Base-by-base conservation (phyloP, 202 grass and related monocot species). In the Tripidium arundinaceum region DNA sequence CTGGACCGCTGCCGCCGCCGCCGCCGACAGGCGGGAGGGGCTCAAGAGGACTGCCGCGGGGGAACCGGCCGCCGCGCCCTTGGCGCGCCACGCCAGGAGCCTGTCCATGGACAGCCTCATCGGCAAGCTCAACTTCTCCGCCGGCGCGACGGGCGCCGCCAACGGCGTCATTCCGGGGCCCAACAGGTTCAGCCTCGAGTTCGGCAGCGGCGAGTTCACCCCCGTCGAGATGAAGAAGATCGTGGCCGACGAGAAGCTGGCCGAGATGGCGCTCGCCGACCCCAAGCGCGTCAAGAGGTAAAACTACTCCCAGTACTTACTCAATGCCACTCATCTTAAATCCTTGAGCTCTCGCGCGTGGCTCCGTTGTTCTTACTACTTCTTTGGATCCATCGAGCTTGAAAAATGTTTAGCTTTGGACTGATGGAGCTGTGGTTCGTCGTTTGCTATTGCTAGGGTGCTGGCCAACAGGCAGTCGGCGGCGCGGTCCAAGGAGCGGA, bases 271-370 rank as follows among this genome's bases (percentile, higher is more conserved):
- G 22, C 74, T 90, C 45, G 80, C 80, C 29, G 96, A 99, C 87
- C 96, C 96, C 10, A 99, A 91, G 77, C 88, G 92, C 55, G 97
- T 96, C 81, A 99, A 99, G 62, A 93, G 92, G 97, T 95, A 75
- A 15, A 62, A 26, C 41, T 45, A 15, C 1, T n/a, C n/a, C n/a
- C n/a, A n/a, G n/a, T n/a, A n/a, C n/a, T n/a, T 42, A 21, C 5
- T n/a, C 12, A 12, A 65, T 41, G 34, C 29, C 31, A 19, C 38
- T 54, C 34, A 41, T 49, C 34, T 71, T 26, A 47, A 61, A 63
- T 77, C 29, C 27, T 19, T 11, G 3, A 33, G 16, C 31, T 26
- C 34, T 31, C 14, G 26, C 27, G 3, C 75, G 29, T 29, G 1
- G 47, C 28, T 14, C 9, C 31, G 11, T 1, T n/a, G 3, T 31